Conservation (phyloP, 2,329 filamentous ascomycete species). For the Drechslerella dactyloides region DNA sequence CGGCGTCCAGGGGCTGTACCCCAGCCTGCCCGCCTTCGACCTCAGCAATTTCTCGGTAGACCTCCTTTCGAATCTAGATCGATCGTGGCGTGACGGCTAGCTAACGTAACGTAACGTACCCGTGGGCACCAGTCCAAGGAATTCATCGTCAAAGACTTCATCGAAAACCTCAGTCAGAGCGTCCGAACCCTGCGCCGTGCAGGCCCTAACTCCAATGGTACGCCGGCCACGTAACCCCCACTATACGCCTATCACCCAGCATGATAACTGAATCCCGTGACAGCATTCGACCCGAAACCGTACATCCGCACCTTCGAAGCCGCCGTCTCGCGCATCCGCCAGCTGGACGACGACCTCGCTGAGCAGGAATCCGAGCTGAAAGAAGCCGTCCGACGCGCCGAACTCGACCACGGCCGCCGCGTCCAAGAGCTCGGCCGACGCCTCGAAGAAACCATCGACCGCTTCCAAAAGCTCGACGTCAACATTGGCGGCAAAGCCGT, state of each 20-base stretch:
- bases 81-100: not conserved
- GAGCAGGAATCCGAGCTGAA: slow-evolving; percentile 88
- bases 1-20: slow-evolving; percentile 45
- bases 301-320: slow-evolving; percentile 92
- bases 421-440: slow-evolving; percentile 85
- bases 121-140: slow-evolving; percentile 72
- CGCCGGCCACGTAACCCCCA: not conserved
- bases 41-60: slow-evolving; percentile 36
- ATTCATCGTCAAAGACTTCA: slow-evolving; percentile 97
- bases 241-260: not conserved
- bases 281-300: slow-evolving; percentile 90
- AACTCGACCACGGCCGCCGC: slow-evolving; percentile 89
- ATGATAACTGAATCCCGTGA: slow-evolving; percentile 54
- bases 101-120: no score
- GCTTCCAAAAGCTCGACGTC: slow-evolving; percentile 87
- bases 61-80: not conserved
- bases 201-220: slow-evolving; percentile 59
- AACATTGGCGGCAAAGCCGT: slow-evolving; percentile 89
- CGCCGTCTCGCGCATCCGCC: slow-evolving; percentile 63
- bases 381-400: slow-evolving; percentile 86
- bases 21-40: slow-evolving; percentile 38
- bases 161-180: slow-evolving; percentile 89
- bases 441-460: slow-evolving; percentile 87
- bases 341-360: slow-evolving; percentile 77
- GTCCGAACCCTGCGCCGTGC: slow-evolving; percentile 78